Evolutionary conservation across 1,139 yeast species (phyloP).

Genomic region (Candida glucosophila): DNA sequence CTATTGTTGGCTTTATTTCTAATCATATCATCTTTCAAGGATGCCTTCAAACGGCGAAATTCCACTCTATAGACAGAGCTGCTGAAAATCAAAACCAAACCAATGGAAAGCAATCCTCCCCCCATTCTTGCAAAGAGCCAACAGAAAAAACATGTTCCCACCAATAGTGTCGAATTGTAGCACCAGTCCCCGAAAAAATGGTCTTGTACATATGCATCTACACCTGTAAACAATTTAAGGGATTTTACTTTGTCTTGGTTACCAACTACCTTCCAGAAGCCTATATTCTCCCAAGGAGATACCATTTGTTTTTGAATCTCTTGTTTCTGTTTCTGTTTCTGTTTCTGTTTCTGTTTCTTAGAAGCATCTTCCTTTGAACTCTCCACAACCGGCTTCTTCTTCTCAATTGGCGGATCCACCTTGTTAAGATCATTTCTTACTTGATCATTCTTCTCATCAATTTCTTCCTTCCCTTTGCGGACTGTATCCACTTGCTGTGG

Average conservation of each 20-base stretch:
- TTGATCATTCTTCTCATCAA: conserved; percentile 21
- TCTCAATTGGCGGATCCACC: too few relatives aligned
- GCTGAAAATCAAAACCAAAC: conserved; percentile 50
- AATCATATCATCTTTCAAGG: conserved; percentile 65
- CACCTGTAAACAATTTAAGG: conserved; percentile 16
- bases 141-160: conserved; percentile 66
- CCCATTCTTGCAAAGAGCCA: conserved; percentile 54
- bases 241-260: conserved; percentile 18
- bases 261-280: conserved; percentile 25
- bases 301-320: too few relatives aligned
- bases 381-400: background rate
- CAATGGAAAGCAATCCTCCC: conserved; percentile 50
- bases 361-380: conserved; percentile 3
- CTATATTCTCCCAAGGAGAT: conserved; percentile 35
- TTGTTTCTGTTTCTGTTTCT: too few relatives aligned
- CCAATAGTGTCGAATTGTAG: conserved; percentile 53
- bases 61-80: conserved; percentile 63
- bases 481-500: conserved; percentile 4
- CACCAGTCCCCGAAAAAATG: conserved; percentile 66
- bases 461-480: conserved; percentile 19
- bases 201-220: conserved; percentile 58
- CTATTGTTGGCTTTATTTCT: conserved; percentile 53
- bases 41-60: conserved; percentile 63
- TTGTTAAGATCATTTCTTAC: background rate
- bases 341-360: background rate